Percentiles rank a stretch among this genome's conserved stretches.
Evolutionary conservation across 1,139 yeast species (phyloP).

Genomic region (Hemisphaericaspora subhashii): DNA sequence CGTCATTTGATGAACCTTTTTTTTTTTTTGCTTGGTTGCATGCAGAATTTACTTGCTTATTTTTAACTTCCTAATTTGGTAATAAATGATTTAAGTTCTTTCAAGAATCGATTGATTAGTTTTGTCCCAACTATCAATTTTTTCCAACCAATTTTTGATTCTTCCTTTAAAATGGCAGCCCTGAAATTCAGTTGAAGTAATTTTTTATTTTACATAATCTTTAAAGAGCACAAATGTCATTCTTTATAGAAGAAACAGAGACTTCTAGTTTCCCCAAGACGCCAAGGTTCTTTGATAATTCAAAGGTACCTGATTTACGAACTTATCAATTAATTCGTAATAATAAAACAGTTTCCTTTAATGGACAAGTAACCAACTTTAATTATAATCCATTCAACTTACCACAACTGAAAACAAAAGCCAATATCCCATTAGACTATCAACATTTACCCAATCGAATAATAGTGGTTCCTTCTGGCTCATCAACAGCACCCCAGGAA

Average conservation of each 20-base stretch:
- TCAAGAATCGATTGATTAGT: too few relatives aligned
- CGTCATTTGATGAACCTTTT: too few relatives aligned
- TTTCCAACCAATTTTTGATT: too few relatives aligned
- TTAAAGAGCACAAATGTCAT: not conserved
- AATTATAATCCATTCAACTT: conserved; percentile 44
- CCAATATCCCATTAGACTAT: conserved; percentile 38
- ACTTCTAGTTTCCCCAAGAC: conserved; percentile 31
- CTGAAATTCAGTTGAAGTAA: too few relatives aligned
- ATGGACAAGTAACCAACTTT: conserved; percentile 31
- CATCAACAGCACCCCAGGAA: conserved; percentile 4
- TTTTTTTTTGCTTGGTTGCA: too few relatives aligned
- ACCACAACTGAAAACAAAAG: conserved; percentile 44
- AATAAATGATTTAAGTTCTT: too few relatives aligned
- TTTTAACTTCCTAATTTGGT: too few relatives aligned
- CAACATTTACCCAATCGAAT: conserved; percentile 33
- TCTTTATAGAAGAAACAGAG: conserved; percentile 6
- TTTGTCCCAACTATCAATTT: too few relatives aligned
- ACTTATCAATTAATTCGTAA: conserved; percentile 21
- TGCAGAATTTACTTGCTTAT: too few relatives aligned
- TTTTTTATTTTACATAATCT: too few relatives aligned
- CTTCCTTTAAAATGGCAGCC: too few relatives aligned
- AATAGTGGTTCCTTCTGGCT: conserved; percentile 16
- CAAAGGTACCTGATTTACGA: conserved; percentile 31
- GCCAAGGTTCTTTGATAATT: conserved; percentile 33
- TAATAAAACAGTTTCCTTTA: conserved; percentile 21